A percentile compares a stretch with the other conserved stretches of the same genome.
These are phyloP conservation scores for Plasmodium inui DNA, from an alignment of 169 alveolate genomes.

Conservation along the genomic window DNA sequence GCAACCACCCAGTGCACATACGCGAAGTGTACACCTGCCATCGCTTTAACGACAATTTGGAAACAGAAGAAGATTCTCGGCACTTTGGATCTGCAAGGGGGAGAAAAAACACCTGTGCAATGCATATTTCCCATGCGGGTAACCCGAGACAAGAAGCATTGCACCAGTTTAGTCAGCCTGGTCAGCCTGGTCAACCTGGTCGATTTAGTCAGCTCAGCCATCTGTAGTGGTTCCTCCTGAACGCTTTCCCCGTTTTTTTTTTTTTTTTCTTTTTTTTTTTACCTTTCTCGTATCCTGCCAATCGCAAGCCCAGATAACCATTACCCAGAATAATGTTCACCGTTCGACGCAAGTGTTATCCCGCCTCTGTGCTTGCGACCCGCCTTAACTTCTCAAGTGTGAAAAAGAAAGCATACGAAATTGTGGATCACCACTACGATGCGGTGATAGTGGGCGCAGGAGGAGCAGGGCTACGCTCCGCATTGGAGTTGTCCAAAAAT, in stretches of 20 bases:
- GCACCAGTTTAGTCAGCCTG: neutral
- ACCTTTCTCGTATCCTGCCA: neutral
- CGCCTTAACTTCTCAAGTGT: constrained; percentile 24
- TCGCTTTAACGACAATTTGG: neutral
- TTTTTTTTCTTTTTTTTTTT: too few relatives aligned
- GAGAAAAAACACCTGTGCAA: neutral
- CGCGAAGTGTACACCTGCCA: neutral
- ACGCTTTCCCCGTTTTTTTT: neutral
- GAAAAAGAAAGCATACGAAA: constrained; percentile 85
- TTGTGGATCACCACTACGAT: constrained; percentile 94
- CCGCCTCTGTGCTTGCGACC: neutral
- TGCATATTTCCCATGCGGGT: neutral
- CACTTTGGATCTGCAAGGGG: neutral
- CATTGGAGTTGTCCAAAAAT: constrained; percentile 91
- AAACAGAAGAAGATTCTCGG: neutral
- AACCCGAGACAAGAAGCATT: neutral
- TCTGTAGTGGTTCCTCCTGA: neutral
- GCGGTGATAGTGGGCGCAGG: constrained; percentile 99
- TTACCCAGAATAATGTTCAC: neutral
- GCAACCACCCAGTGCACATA: neutral
- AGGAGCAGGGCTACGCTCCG: constrained; percentile 99
- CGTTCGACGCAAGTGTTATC: neutral
- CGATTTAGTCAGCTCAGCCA: neutral
- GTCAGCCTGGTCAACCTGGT: neutral
- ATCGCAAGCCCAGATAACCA: neutral